Percentiles rank a stretch among this genome's conserved stretches.
Conservation (phyloP, 2,329 filamentous ascomycete species). For the Paecilomyces niveus region DNA sequence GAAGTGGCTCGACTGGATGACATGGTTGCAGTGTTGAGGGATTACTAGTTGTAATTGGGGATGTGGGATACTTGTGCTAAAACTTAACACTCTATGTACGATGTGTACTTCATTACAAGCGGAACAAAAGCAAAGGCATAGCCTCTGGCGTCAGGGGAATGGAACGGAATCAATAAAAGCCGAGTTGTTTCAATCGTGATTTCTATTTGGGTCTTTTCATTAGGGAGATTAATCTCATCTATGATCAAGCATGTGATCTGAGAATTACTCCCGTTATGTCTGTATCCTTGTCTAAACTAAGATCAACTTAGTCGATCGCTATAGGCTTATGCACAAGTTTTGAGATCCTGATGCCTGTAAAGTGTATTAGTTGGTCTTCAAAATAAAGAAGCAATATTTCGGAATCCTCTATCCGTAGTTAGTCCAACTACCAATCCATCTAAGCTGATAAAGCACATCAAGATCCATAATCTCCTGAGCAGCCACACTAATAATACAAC, state of each 20-base stretch:
- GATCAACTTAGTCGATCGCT: too few relatives aligned
- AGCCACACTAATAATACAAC: neutral
- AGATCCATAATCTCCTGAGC: too few relatives aligned
- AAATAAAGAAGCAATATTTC: too few relatives aligned
- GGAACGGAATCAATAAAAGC: neutral
- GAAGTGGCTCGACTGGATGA: conserved; percentile 80
- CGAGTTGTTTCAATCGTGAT: neutral
- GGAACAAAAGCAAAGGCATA: neutral
- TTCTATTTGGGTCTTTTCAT: too few relatives aligned
- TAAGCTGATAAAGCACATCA: too few relatives aligned
- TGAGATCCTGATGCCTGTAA: too few relatives aligned
- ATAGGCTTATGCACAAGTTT: too few relatives aligned
- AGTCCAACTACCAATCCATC: too few relatives aligned
- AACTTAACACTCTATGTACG: neutral
- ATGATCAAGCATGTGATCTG: neutral
- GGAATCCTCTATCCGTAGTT: too few relatives aligned
- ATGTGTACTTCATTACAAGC: neutral
- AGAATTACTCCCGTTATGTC: too few relatives aligned
- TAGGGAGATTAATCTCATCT: neutral
- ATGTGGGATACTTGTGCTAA: neutral
- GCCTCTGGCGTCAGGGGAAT: neutral
- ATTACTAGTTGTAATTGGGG: conserved; percentile 50
- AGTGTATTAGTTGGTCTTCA: too few relatives aligned
- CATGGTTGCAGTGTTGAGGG: conserved; percentile 72
- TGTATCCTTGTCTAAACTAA: too few relatives aligned